These are phyloP conservation scores for Globisporangium radiosum DNA, from an alignment of 352 stramenopile genomes.

Conservation along the genomic window DNA sequence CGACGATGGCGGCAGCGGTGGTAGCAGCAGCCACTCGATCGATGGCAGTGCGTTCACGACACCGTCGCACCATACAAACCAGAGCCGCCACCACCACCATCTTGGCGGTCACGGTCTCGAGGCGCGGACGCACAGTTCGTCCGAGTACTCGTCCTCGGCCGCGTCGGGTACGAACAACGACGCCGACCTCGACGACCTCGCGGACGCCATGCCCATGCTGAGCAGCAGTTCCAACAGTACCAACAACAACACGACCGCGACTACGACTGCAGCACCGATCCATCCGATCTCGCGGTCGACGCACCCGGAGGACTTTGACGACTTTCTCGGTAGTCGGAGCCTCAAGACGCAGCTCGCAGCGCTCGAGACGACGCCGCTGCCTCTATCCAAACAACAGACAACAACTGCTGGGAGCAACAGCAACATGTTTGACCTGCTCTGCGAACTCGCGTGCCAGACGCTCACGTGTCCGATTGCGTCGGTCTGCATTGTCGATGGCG, in stretches of 20 bases:
- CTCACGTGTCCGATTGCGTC: slow-evolving; percentile 73
- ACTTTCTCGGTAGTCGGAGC: slow-evolving; percentile 51
- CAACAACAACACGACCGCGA: background rate
- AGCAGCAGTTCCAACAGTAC: slow-evolving; percentile 12
- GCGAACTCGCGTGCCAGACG: slow-evolving; percentile 76
- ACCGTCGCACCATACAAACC: background rate
- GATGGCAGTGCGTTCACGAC: slow-evolving; percentile 10
- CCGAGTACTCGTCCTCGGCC: slow-evolving; percentile 16
- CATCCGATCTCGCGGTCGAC: slow-evolving; percentile 23
- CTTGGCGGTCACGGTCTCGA: slow-evolving; percentile 1
- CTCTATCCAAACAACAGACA: slow-evolving; percentile 21
- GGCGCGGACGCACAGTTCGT: slow-evolving; percentile 19
- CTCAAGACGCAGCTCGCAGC: slow-evolving; percentile 49
- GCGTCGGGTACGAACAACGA: slow-evolving; percentile 14
- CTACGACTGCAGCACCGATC: slow-evolving; percentile 16
- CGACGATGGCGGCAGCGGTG: slow-evolving; percentile 17
- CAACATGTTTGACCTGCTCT: slow-evolving; percentile 80
- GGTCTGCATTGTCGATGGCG: slow-evolving; percentile 56
- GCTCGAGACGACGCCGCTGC: slow-evolving; percentile 21
- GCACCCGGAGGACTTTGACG: slow-evolving; percentile 39
- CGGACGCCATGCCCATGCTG: slow-evolving; percentile 11
- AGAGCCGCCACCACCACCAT: background rate
- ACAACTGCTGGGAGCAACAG: slow-evolving; percentile 30
- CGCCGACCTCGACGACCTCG: slow-evolving; percentile 18
- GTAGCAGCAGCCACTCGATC: slow-evolving; percentile 6